A percentile compares a stretch with the other conserved stretches of the same genome.
Conservation (phyloP, 2,329 filamentous ascomycete species). For the Claviceps maximensis region DNA sequence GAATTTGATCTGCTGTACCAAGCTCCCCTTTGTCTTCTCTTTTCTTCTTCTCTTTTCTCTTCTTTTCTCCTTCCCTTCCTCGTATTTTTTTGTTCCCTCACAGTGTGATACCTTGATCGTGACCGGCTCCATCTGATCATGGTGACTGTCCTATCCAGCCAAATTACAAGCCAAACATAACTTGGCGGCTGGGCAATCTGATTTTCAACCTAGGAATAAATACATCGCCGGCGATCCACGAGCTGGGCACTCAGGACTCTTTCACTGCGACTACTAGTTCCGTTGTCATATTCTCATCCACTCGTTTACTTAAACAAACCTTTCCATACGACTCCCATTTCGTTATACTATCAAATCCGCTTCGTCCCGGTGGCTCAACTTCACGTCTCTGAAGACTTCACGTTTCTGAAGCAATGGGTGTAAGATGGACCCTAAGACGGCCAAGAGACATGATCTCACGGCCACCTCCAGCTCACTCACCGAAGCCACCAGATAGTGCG, state of each 20-base stretch:
- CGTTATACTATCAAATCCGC: not conserved
- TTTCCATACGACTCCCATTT: not conserved
- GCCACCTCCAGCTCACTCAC: not conserved
- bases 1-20: not conserved
- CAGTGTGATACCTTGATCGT: no score
- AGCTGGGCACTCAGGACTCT: no score
- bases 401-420: not conserved
- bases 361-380: not conserved
- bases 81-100: no score
- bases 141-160: no score
- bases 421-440: not conserved
- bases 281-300: not conserved
- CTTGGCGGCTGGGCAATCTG: not conserved
- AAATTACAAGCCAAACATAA: not conserved
- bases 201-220: no score
- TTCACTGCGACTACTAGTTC: no score
- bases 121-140: not conserved
- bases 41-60: no score
- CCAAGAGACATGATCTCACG: conserved; percentile 4
- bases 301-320: not conserved
- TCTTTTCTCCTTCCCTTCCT: no score
- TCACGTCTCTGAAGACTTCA: not conserved
- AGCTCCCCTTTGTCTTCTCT: no score
- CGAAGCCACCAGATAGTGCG: not conserved
- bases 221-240: no score